phyloP scores from a whole-genome alignment of 2,329 filamentous ascomycete species.

The Niveomyces coronatus region DNA sequence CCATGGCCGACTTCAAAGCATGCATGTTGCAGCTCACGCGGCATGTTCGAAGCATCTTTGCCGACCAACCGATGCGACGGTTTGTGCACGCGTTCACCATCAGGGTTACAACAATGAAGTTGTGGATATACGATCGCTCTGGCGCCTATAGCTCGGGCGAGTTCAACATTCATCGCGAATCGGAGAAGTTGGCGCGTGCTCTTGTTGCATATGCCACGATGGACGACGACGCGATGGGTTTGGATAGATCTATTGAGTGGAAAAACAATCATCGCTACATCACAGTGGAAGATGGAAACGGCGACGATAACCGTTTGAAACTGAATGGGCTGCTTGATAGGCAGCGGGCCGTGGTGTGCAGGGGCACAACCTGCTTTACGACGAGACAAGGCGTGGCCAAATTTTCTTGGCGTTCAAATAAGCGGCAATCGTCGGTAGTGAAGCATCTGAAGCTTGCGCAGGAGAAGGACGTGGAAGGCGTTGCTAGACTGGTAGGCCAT shows the following conservation, averaged over 20 bases:
- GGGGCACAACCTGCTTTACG: slow-evolving; percentile 12
- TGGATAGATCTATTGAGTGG: slow-evolving; percentile 8
- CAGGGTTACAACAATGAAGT: slow-evolving; percentile 6
- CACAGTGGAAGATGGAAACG: background rate
- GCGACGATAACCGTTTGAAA: slow-evolving; percentile 6
- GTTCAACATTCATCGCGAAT: slow-evolving; percentile 13
- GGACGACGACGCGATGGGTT: slow-evolving; percentile 12
- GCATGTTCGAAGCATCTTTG: slow-evolving; percentile 11
- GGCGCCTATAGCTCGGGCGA: slow-evolving; percentile 11
- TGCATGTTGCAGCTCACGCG: slow-evolving; percentile 13
- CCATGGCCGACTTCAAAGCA: slow-evolving; percentile 12
- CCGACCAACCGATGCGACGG: slow-evolving; percentile 15
- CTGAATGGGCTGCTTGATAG: slow-evolving; percentile 9
- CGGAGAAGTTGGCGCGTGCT: slow-evolving; percentile 11
- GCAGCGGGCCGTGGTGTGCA: slow-evolving; percentile 13
- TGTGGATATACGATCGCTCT: slow-evolving; percentile 11
- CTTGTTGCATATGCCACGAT: slow-evolving; percentile 14
- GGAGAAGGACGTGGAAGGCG: slow-evolving; percentile 5
- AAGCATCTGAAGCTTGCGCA: slow-evolving; percentile 1
- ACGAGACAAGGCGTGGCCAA: slow-evolving; percentile 7
- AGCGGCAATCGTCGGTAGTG: slow-evolving; percentile 4
- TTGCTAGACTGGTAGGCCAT: slow-evolving; percentile 6
- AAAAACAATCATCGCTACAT: slow-evolving; percentile 3
- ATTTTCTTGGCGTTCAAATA: slow-evolving; percentile 7
- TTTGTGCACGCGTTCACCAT: slow-evolving; percentile 12